Evolutionary conservation across 257 asterid genomes (phyloP).

Genomic region (Solanum gandarillasii): DNA sequence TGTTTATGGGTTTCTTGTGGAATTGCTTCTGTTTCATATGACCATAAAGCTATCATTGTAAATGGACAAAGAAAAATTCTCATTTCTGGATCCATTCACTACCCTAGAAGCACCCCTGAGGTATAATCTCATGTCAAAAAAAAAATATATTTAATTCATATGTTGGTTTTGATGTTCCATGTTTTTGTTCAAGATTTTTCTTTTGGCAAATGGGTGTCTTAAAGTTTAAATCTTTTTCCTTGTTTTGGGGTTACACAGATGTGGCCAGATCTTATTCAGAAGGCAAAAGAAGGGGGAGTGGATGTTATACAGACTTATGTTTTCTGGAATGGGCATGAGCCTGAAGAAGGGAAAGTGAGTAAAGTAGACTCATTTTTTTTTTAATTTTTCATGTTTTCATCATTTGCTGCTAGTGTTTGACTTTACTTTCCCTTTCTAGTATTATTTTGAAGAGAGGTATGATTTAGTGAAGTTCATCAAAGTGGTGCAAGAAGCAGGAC

Average conservation of each 20-base stretch:
- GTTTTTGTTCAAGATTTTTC: neutral
- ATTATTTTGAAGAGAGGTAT: constrained; percentile 82
- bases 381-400: neutral
- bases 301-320: constrained; percentile 96
- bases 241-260: constrained; percentile 42
- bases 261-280: constrained; percentile 97
- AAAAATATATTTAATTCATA: neutral
- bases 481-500: constrained; percentile 77
- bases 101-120: constrained; percentile 93
- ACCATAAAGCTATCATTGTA: constrained; percentile 47
- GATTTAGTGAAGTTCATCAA: constrained; percentile 87
- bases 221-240: neutral
- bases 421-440: constrained; percentile 25
- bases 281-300: constrained; percentile 90
- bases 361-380: neutral
- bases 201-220: neutral
- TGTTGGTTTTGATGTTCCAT: neutral
- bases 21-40: constrained; percentile 56
- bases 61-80: constrained; percentile 70
- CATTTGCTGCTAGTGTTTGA: neutral
- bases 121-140: constrained; percentile 23
- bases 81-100: constrained; percentile 88
- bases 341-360: constrained; percentile 74
- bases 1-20: constrained; percentile 11
- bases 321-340: constrained; percentile 97